These are phyloP conservation scores for Rhizopogon sp. DNA, from an alignment of 768 basidiomycete genomes.

Conservation along the genomic window DNA sequence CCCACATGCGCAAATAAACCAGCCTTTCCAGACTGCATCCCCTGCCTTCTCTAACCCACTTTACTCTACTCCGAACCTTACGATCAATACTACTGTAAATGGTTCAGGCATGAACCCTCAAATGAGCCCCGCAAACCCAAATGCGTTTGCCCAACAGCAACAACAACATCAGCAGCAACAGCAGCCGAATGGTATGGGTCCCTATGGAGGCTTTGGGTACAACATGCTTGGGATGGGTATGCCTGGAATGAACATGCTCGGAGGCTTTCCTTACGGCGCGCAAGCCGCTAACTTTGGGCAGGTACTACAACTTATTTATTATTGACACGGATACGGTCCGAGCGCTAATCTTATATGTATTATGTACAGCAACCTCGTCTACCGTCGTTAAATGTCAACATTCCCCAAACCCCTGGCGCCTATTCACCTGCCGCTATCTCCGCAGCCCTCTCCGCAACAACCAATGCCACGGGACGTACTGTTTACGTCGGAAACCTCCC, in stretches of 20 bases:
- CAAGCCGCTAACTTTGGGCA: slow-evolving; percentile 71
- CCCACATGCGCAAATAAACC: slow-evolving; percentile 60
- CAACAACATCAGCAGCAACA: slow-evolving; percentile 29
- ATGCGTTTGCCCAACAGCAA: slow-evolving; percentile 47
- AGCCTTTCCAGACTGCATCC: slow-evolving; percentile 45
- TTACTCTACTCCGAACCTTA: slow-evolving; percentile 69
- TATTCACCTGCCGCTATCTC: slow-evolving; percentile 79
- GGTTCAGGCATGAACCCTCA: slow-evolving; percentile 49
- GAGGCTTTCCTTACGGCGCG: slow-evolving; percentile 64
- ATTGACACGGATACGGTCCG: not conserved
- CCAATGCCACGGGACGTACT: slow-evolving; percentile 70
- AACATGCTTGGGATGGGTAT: slow-evolving; percentile 81
- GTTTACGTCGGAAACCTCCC: slow-evolving; percentile 98
- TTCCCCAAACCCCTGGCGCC: slow-evolving; percentile 65
- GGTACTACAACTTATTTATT: slow-evolving; percentile 32
- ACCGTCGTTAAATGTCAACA: slow-evolving; percentile 60
- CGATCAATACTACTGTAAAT: slow-evolving; percentile 55
- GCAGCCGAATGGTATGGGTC: slow-evolving; percentile 42
- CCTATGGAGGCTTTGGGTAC: slow-evolving; percentile 64
- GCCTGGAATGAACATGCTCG: slow-evolving; percentile 67
- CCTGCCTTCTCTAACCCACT: slow-evolving; percentile 53
- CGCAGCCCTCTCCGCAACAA: slow-evolving; percentile 61
- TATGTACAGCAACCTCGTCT: slow-evolving; percentile 40
- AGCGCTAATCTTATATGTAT: slow-evolving; percentile 1
- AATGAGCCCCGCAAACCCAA: slow-evolving; percentile 59